These are phyloP conservation scores for Fistulifera pelliculosa DNA, from an alignment of 108 stramenopile species.

Conservation along the genomic window DNA sequence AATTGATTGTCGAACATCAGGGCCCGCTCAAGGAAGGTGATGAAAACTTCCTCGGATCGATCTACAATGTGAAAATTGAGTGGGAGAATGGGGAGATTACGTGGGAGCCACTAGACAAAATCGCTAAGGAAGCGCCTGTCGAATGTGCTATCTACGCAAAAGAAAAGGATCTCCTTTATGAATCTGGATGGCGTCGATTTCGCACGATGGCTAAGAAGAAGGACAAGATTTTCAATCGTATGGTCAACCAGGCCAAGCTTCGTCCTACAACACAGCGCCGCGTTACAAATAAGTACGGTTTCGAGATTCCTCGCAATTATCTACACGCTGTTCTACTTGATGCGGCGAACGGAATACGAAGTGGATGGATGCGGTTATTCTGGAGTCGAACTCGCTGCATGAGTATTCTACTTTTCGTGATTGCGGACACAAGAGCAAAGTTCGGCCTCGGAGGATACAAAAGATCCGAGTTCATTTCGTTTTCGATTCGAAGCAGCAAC, in stretches of 20 bases:
- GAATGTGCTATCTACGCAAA: slow-evolving; percentile 12
- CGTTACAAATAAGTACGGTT: slow-evolving; percentile 14
- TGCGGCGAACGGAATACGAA: slow-evolving; percentile 18
- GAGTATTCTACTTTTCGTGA: slow-evolving; percentile 21
- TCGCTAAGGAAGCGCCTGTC: slow-evolving; percentile 6
- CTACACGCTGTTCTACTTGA: slow-evolving; percentile 22
- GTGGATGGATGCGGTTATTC: slow-evolving; percentile 21
- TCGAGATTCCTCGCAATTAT: slow-evolving; percentile 12
- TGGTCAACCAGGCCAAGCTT: too few species aligned
- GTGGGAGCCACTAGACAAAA: slow-evolving; percentile 9
- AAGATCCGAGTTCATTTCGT: slow-evolving; percentile 22
- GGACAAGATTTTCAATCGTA: background rate
- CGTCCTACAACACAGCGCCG: too few species aligned
- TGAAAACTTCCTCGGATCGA: too few species aligned
- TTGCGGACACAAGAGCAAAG: slow-evolving; percentile 2
- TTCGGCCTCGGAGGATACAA: slow-evolving; percentile 12
- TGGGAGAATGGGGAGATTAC: slow-evolving; percentile 21
- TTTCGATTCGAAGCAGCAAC: slow-evolving; percentile 23
- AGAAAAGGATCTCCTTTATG: slow-evolving; percentile 15
- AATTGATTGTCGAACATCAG: too few species aligned
- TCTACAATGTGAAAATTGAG: too few species aligned
- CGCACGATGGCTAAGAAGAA: background rate
- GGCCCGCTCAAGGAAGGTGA: too few species aligned
- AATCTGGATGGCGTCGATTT: slow-evolving; percentile 22
- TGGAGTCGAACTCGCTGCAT: slow-evolving; percentile 10